phyloP scores from a whole-genome alignment of 2,329 filamentous ascomycete genomes.

The Zasmidium cellare region DNA sequence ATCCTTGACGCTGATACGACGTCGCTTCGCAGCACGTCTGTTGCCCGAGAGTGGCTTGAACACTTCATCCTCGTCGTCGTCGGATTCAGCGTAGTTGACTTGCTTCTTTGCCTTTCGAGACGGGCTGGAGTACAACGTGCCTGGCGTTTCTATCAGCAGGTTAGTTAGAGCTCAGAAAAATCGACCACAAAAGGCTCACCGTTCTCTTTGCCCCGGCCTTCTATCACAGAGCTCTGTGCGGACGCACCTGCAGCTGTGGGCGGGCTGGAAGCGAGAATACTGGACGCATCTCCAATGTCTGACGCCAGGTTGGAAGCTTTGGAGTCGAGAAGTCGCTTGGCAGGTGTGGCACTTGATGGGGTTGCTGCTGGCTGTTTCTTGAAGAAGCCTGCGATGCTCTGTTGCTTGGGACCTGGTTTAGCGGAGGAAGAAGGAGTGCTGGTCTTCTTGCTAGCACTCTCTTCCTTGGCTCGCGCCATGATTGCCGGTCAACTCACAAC shows the following conservation, averaged over 20 bases:
- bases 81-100: conserved; percentile 81
- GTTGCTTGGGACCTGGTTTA: conserved; percentile 61
- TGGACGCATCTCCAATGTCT: conserved; percentile 28
- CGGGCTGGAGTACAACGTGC: conserved; percentile 65
- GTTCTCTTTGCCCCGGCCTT: conserved; percentile 55
- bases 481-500: not conserved
- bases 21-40: conserved; percentile 55
- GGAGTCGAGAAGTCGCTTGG: conserved; percentile 33
- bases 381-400: conserved; percentile 79
- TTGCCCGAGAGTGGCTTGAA: conserved; percentile 57
- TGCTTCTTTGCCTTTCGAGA: conserved; percentile 70
- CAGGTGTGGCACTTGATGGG: conserved; percentile 45
- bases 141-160: conserved; percentile 44
- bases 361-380: conserved; percentile 54
- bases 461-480: conserved; percentile 15
- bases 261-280: conserved; percentile 21
- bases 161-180: conserved; percentile 41
- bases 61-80: conserved; percentile 70
- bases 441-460: conserved; percentile 42
- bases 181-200: conserved; percentile 35
- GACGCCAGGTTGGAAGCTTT: conserved; percentile 29
- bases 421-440: conserved; percentile 32
- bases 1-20: conserved; percentile 63
- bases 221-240: conserved; percentile 54
- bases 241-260: conserved; percentile 25